Evolutionary conservation across 2,329 filamentous ascomycete species (phyloP), one percentile per base, ranked within the genome.

Genomic region (Trichoderma endophyticum): DNA sequence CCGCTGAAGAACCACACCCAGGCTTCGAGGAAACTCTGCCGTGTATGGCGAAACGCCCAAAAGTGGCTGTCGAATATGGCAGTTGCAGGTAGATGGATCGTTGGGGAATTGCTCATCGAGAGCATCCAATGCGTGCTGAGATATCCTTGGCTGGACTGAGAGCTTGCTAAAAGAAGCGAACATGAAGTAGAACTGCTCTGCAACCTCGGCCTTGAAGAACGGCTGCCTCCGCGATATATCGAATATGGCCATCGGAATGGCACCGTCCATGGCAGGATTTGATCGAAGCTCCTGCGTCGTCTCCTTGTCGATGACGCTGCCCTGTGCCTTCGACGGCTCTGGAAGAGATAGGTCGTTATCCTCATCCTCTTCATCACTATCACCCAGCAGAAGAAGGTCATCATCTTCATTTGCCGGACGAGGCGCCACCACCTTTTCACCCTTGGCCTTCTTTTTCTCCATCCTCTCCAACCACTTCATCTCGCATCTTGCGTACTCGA

Each of bases 191-290:
- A 98, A 97, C 26, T 87, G 83, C 77, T 92, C 90, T 3, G 90
- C 93, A 7, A 94, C 86, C 1, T 85, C 83, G 2, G 90, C 82
- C 73, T 88, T 88, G 79, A 91, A 90, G 75, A 92, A 90, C 67
- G 92, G 88, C 77, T 97, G 91, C 80, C 92, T 93, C 83, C 90
- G 90, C 6, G 94, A 91, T 26, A 93, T 90, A 77, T 97, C 94
- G 78, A 97, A 98, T 62, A 99, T 93, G 51, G 95, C 94, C 71
- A 94, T 88, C 2, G 96, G 95, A 75, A 99, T 97, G 18, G 94
- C 96, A n/a, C 96, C 96, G 73, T 92, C 93, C 74, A 98, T 86
- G 11, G 94, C 94, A 4, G 95, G 94, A 62, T 94, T 95, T 71
- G 89, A 90, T 77, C 92, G 86, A 74, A 97, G 83, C 69, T 85